Evolutionary conservation across 1,284 basidiomycete genomes (phyloP).

Genomic region (Puccinia horiana): DNA sequence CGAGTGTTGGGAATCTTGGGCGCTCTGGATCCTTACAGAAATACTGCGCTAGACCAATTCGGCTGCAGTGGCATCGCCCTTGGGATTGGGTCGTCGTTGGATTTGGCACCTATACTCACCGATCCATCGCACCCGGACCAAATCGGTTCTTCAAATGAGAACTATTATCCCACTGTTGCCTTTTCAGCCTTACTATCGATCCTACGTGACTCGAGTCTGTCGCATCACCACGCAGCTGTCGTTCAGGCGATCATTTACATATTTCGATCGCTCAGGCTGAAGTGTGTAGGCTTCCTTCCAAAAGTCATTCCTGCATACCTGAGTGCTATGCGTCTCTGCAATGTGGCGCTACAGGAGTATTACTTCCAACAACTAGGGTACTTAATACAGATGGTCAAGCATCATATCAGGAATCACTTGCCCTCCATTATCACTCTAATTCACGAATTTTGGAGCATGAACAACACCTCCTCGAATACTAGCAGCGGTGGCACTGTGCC

Average conservation of each 20-base stretch:
- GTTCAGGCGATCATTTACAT: slow-evolving; percentile 99
- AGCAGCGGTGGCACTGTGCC: slow-evolving; percentile 28
- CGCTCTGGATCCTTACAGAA: slow-evolving; percentile 93
- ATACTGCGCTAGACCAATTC: slow-evolving; percentile 63
- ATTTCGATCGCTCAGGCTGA: slow-evolving; percentile 95
- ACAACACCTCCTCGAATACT: slow-evolving; percentile 20
- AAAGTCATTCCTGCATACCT: slow-evolving; percentile 97
- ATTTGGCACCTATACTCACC: slow-evolving; percentile 60
- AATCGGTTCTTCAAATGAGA: slow-evolving; percentile 66
- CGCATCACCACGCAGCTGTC: slow-evolving; percentile 78
- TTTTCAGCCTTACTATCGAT: slow-evolving; percentile 86
- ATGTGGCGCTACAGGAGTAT: slow-evolving; percentile 81
- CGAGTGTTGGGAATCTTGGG: slow-evolving; percentile 94
- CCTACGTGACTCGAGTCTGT: slow-evolving; percentile 82
- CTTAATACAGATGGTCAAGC: slow-evolving; percentile 93
- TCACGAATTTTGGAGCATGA: slow-evolving; percentile 76
- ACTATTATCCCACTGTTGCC: slow-evolving; percentile 96
- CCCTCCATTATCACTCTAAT: slow-evolving; percentile 78
- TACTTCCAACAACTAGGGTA: slow-evolving; percentile 96
- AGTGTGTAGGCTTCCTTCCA: slow-evolving; percentile 92
- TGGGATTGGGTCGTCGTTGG: slow-evolving; percentile 35
- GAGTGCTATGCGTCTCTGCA: slow-evolving; percentile 77
- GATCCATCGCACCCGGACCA: slow-evolving; percentile 66
- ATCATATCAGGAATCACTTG: slow-evolving; percentile 91
- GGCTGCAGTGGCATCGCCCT: slow-evolving; percentile 25